A percentile compares a stretch with the other conserved stretches of the same genome.
phyloP scores from a whole-genome alignment of 139 green algal genomes.

The Trebouxia sp. region DNA sequence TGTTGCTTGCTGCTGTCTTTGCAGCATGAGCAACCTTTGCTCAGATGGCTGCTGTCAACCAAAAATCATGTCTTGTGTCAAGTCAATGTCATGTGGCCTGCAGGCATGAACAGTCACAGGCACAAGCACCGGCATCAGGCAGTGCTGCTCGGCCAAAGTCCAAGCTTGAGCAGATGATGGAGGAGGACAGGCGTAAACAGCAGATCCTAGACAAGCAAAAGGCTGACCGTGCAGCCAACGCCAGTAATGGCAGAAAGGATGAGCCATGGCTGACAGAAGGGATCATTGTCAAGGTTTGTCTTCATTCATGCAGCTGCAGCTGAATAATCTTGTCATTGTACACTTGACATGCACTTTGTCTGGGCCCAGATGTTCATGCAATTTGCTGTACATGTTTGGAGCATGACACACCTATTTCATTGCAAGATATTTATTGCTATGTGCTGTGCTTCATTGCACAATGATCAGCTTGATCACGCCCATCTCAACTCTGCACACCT shows the following conservation, averaged over 20 bases:
- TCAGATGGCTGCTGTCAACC: too few species aligned
- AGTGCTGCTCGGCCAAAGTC: conserved; percentile 43
- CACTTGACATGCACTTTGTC: too few species aligned
- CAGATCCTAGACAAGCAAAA: conserved; percentile 14
- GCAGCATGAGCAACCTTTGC: too few species aligned
- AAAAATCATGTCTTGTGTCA: too few species aligned
- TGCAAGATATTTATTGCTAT: too few species aligned
- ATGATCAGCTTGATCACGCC: neutral
- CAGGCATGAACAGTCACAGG: neutral
- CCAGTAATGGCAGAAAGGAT: neutral
- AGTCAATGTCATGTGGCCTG: too few species aligned
- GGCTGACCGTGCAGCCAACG: conserved; percentile 30
- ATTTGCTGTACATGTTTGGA: neutral
- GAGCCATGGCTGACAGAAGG: conserved; percentile 75
- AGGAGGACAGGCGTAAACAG: conserved; percentile 46
- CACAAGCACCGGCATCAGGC: too few species aligned
- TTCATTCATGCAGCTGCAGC: neutral
- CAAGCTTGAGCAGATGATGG: conserved; percentile 83
- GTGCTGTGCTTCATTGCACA: too few species aligned
- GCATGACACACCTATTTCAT: neutral
- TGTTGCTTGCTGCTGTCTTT: too few species aligned
- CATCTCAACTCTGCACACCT: neutral
- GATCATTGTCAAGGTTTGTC: conserved; percentile 84
- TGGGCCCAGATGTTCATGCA: too few species aligned
- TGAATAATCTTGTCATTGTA: too few species aligned